phyloP scores from a whole-genome alignment of 805 yeast species.

The Candida ulmi region DNA sequence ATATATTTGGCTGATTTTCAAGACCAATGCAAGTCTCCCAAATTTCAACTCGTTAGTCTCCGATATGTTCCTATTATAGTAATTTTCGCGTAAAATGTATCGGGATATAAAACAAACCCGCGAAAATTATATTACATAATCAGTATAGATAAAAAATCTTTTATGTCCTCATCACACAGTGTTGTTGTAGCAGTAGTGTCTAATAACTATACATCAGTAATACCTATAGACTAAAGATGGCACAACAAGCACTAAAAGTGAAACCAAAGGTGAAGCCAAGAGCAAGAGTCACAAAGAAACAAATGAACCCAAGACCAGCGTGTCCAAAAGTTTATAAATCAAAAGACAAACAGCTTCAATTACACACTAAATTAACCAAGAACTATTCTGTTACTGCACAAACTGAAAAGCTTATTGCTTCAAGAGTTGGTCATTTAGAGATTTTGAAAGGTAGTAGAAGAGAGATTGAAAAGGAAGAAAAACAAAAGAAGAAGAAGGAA shows the following conservation, averaged over 20 bases:
- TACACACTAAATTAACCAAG: slow-evolving; percentile 51
- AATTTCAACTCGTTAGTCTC: too few species aligned
- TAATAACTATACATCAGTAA: too few species aligned
- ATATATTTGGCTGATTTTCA: too few species aligned
- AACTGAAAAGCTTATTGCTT: slow-evolving; percentile 82
- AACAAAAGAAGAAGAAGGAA: slow-evolving; percentile 30
- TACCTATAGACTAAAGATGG: too few species aligned
- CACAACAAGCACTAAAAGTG: slow-evolving; percentile 67
- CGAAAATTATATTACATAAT: too few species aligned
- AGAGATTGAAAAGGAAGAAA: slow-evolving; percentile 61
- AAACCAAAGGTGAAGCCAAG: slow-evolving; percentile 31
- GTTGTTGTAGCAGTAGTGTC: too few species aligned
- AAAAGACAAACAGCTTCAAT: slow-evolving; percentile 48
- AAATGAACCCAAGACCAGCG: slow-evolving; percentile 57
- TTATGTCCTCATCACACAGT: not conserved
- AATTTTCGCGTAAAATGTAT: too few species aligned
- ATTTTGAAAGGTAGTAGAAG: slow-evolving; percentile 86
- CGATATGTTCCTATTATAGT: too few species aligned
- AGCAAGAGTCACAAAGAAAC: slow-evolving; percentile 50
- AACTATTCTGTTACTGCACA: slow-evolving; percentile 41
- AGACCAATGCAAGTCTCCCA: too few species aligned
- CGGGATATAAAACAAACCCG: too few species aligned
- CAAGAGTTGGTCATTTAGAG: slow-evolving; percentile 93
- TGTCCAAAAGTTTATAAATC: slow-evolving; percentile 74
- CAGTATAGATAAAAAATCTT: not conserved